These are phyloP conservation scores for Aspergillus quadricinctus DNA, from an alignment of 2,329 filamentous ascomycete species.

Conservation along the genomic window DNA sequence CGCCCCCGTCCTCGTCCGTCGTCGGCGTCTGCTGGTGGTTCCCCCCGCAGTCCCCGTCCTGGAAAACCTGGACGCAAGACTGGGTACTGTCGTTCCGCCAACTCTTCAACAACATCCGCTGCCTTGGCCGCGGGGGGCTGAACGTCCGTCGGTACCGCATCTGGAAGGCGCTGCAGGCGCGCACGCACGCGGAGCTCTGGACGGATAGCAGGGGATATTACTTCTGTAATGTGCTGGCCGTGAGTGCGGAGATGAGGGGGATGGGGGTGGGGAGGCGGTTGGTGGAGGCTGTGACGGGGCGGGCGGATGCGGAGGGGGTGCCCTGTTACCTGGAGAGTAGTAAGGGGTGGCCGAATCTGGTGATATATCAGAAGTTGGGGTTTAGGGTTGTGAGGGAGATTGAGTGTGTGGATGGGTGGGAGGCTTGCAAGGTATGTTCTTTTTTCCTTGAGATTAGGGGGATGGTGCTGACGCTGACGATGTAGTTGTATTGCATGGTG, in stretches of 20 bases:
- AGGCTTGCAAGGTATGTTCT: constrained; percentile 46
- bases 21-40: constrained; percentile 72
- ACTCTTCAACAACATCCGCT: constrained; percentile 62
- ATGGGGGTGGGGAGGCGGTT: constrained; percentile 62
- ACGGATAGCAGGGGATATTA: constrained; percentile 64
- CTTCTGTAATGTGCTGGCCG: constrained; percentile 72
- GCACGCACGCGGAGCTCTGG: constrained; percentile 61
- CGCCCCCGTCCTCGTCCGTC: constrained; percentile 41
- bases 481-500: constrained; percentile 22
- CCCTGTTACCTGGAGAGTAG: constrained; percentile 69
- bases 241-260: constrained; percentile 61
- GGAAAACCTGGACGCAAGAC: constrained; percentile 58
- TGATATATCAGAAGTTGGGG: constrained; percentile 67
- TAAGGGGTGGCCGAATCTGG: constrained; percentile 62
- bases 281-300: constrained; percentile 59
- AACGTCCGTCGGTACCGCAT: constrained; percentile 65
- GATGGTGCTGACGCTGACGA: neutral
- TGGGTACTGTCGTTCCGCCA: constrained; percentile 66
- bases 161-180: constrained; percentile 64
- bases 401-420: constrained; percentile 61
- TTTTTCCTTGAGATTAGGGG: neutral
- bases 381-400: constrained; percentile 63
- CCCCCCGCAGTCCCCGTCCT: constrained; percentile 55
- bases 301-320: constrained; percentile 61
- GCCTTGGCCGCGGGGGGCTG: constrained; percentile 62